phyloP scores from a whole-genome alignment of 208 protist species.

The Dictyostelium gargantuum region DNA sequence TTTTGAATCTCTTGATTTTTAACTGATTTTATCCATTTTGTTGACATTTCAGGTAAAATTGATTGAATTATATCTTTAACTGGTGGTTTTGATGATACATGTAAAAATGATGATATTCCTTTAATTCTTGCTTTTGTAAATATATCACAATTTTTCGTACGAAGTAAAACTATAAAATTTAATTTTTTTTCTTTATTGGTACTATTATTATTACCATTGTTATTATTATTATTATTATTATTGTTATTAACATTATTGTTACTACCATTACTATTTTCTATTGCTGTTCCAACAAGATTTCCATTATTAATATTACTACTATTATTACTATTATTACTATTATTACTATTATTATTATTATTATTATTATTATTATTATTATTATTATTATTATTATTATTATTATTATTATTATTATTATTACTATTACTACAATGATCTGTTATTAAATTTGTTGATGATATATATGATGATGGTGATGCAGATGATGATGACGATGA shows the following conservation, averaged over 20 bases:
- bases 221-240: not conserved
- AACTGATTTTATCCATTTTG: not conserved
- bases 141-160: not conserved
- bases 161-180: not conserved
- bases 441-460: not conserved
- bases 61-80: slow-evolving; percentile 21
- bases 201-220: not conserved
- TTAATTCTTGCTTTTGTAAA: slow-evolving; percentile 10
- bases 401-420: not conserved
- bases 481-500: not conserved
- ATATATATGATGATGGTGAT: not conserved
- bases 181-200: not conserved
- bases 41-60: not conserved
- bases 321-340: not conserved
- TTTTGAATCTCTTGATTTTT: slow-evolving; percentile 32
- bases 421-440: not conserved
- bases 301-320: not conserved
- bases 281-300: too few species aligned
- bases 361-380: too few species aligned
- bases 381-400: not conserved
- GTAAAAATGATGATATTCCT: not conserved
- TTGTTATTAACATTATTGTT: not conserved
- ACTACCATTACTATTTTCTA: too few species aligned
- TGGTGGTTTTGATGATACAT: not conserved
- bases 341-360: too few species aligned